Evolutionary conservation across 768 basidiomycete species (phyloP).

Genomic region (Psilocybe cyanescens): DNA sequence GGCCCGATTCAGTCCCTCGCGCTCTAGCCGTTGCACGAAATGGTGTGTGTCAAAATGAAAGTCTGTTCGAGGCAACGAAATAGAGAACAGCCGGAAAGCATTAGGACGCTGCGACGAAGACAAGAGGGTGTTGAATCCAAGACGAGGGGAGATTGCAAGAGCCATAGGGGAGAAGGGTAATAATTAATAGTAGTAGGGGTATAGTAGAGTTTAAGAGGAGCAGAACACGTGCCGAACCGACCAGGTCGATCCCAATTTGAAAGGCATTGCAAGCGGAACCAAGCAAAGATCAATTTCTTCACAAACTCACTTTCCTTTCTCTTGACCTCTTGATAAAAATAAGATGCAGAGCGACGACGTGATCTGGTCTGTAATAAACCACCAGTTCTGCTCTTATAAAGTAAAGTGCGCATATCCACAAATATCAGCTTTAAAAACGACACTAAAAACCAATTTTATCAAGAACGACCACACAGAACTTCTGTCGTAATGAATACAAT

Average conservation of each 20-base stretch:
- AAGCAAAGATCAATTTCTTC: conserved; percentile 20
- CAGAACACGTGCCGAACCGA: background rate
- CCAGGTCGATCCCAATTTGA: background rate
- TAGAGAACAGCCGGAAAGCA: conserved; percentile 33
- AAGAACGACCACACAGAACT: conserved; percentile 95
- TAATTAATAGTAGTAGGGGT: background rate
- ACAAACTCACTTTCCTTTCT: background rate
- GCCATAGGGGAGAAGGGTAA: conserved; percentile 11
- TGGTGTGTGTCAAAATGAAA: conserved; percentile 97
- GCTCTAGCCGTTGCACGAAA: conserved; percentile 89
- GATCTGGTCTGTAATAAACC: conserved; percentile 95
- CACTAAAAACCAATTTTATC: conserved; percentile 12
- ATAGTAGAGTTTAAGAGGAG: background rate
- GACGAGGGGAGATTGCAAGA: conserved; percentile 7
- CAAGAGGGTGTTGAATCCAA: background rate
- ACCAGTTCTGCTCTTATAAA: conserved; percentile 98
- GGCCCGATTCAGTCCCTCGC: conserved; percentile 84
- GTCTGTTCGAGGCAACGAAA: conserved; percentile 34
- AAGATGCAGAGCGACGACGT: conserved; percentile 95
- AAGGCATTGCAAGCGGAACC: conserved; percentile 20
- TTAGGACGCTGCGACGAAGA: conserved; percentile 6
- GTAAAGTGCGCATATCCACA: conserved; percentile 78
- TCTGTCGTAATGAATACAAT: conserved; percentile 99
- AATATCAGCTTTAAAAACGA: background rate
- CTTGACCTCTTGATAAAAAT: conserved; percentile 7